These are phyloP conservation scores for Zymoseptoria pseudotritici DNA, from an alignment of 2,329 filamentous ascomycete genomes.

Conservation along the genomic window DNA sequence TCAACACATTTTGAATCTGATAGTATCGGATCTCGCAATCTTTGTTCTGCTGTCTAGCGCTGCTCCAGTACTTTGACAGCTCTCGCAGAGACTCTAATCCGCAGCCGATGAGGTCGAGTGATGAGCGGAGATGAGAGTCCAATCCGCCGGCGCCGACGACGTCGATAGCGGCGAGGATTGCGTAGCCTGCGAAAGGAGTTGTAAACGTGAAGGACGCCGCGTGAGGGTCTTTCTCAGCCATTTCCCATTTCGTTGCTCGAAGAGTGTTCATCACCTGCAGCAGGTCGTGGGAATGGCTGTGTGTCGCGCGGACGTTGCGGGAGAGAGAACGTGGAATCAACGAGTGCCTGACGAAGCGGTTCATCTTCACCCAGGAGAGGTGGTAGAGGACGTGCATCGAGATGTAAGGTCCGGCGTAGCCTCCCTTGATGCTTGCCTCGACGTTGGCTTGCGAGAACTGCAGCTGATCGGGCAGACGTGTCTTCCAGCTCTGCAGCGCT, in stretches of 20 bases:
- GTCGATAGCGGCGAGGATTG: constrained; percentile 57
- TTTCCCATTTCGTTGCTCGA: constrained; percentile 16
- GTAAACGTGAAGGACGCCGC: constrained; percentile 40
- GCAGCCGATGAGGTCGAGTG: constrained; percentile 48
- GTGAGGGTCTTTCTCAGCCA: constrained; percentile 16
- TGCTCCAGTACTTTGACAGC: constrained; percentile 53
- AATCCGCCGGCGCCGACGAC: constrained; percentile 56
- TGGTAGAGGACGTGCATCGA: constrained; percentile 62
- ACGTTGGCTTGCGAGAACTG: constrained; percentile 51
- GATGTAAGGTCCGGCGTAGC: constrained; percentile 53
- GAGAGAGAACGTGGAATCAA: constrained; percentile 37
- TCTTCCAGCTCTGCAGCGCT: constrained; percentile 52
- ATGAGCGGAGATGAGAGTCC: constrained; percentile 43
- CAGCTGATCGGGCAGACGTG: constrained; percentile 49
- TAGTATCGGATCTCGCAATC: constrained; percentile 43
- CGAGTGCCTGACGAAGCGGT: constrained; percentile 49
- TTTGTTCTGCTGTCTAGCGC: constrained; percentile 45
- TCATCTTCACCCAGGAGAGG: constrained; percentile 56
- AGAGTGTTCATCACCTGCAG: constrained; percentile 33
- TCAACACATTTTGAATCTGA: constrained; percentile 35
- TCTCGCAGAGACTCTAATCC: constrained; percentile 50
- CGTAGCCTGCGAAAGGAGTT: constrained; percentile 53
- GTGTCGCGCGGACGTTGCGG: constrained; percentile 43
- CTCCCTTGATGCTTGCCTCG: constrained; percentile 45
- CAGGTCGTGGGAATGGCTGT: constrained; percentile 47